Evolutionary conservation across 805 yeast genomes (phyloP).

Genomic region (Hanseniaspora clermontiae): DNA sequence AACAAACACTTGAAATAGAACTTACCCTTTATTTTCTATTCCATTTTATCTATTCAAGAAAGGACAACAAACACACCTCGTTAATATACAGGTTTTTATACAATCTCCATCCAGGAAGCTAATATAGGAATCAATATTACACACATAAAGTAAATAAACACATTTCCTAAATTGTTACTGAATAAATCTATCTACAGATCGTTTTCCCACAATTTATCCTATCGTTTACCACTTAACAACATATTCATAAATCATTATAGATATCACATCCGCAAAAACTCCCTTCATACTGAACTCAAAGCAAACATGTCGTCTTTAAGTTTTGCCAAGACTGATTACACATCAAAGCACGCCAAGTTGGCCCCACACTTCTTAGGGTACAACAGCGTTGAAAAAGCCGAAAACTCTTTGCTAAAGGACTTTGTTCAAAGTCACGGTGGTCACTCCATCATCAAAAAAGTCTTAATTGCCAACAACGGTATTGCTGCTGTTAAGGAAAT

Average conservation of each 20-base stretch:
- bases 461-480: conserved; percentile 95
- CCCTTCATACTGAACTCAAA: not conserved
- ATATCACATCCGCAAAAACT: not conserved
- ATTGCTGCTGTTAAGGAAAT: conserved; percentile 98
- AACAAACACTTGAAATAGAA: not conserved
- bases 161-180: not conserved
- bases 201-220: not conserved
- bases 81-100: no score
- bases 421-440: conserved; percentile 80
- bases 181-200: not conserved
- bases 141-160: no score
- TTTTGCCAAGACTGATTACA: conserved; percentile 26
- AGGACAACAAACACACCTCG: not conserved
- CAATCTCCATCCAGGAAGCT: no score
- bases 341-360: conserved; percentile 32
- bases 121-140: no score
- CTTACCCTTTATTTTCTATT: not conserved
- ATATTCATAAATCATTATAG: not conserved
- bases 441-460: conserved; percentile 82
- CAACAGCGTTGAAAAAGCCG: conserved; percentile 64
- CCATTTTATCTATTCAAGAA: not conserved
- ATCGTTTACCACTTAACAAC: not conserved
- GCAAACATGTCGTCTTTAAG: conserved; percentile 6
- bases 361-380: conserved; percentile 72
- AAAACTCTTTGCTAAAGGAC: conserved; percentile 64